Evolutionary conservation across 305 asterid genomes (phyloP), one percentile per base, ranked within the genome.

Genomic region (Withania somnifera): DNA sequence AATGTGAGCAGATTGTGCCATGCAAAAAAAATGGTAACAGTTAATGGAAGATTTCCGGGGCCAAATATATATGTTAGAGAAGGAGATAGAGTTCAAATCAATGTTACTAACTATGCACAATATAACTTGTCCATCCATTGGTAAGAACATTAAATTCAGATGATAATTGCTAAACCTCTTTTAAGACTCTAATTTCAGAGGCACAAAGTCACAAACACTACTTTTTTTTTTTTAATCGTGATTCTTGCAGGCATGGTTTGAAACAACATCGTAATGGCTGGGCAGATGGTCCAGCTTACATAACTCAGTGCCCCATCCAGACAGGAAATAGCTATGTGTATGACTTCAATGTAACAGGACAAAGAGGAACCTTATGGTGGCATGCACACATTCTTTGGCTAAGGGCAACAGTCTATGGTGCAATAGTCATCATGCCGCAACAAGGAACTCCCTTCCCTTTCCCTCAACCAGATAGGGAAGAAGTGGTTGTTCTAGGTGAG

Each of bases 321-420:
- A 86, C 88, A 3, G 93, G 93, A 51, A 80, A 78, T 2, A 87
- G 84, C 34, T 91, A 89, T 83, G 84, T 86, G 1, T 87, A 90
- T 4, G 87, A 90, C 11, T 86, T 86, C 50, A 91, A 85, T 83
- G 86, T 90, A 40, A 90, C 92, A 17, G 92, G 85, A n/a, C 95
- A 91, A 79, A 82, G 93, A 83, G 95, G 95, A 28, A 91, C 95
- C n/a, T 63, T 91, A 4, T 90, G 91, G 93, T 91, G 94, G 94
- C 94, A 89, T 82, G 94, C 94, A 54, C 94, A 90, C 9, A 84
- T 90, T 14, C 86, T 88, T 36, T 90, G 94, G 94, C 88, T 90
- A 2, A 90, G 92, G 73, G 92, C 92, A 11, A 90, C 92, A 2
- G 93, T 91, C 13, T 85, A 91, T 81, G 93, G 93, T 61, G 91